Evolutionary conservation across 2,329 filamentous ascomycete species (phyloP).

Genomic region (Pyrenochaeta sp.): DNA sequence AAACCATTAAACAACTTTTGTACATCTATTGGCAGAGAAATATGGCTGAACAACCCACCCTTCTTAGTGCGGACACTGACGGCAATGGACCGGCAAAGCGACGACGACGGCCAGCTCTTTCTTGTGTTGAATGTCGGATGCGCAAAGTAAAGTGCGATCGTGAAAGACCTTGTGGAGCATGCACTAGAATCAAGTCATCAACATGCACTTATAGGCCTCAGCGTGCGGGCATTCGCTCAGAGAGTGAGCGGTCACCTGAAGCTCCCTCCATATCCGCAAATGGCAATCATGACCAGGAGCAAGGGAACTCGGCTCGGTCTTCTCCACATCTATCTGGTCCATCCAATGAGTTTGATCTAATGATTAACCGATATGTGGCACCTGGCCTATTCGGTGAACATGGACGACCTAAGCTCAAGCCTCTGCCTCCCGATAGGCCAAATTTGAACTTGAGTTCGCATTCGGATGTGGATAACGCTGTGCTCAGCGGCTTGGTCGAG

Average conservation of each 20-base stretch:
- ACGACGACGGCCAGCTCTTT: conserved; percentile 34
- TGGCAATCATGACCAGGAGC: conserved; percentile 3
- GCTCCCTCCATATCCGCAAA: conserved; percentile 1
- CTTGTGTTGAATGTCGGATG: conserved; percentile 39
- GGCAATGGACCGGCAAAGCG: conserved; percentile 28
- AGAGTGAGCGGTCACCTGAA: conserved; percentile 2
- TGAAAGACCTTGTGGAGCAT: conserved; percentile 33
- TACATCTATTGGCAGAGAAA: background rate
- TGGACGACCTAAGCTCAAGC: conserved; percentile 6
- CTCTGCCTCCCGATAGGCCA: conserved; percentile 5
- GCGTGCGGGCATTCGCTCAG: conserved; percentile 6
- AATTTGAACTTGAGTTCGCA: conserved; percentile 4
- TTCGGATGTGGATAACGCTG: background rate
- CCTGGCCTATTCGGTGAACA: conserved; percentile 20
- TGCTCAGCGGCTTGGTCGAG: conserved; percentile 9
- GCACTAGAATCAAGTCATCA: conserved; percentile 26
- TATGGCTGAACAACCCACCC: conserved; percentile 13
- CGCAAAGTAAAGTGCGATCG: conserved; percentile 42
- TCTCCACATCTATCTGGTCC: conserved; percentile 4
- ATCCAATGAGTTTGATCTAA: conserved; percentile 17
- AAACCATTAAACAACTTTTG: background rate
- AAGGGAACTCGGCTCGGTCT: conserved; percentile 5
- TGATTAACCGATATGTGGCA: conserved; percentile 22
- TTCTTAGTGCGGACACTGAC: conserved; percentile 19
- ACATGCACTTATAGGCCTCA: conserved; percentile 34